A percentile compares a stretch with the other conserved stretches of the same genome.
Evolutionary conservation across 2,329 filamentous ascomycete species (phyloP).

Genomic region (Tolypocladium sp.): DNA sequence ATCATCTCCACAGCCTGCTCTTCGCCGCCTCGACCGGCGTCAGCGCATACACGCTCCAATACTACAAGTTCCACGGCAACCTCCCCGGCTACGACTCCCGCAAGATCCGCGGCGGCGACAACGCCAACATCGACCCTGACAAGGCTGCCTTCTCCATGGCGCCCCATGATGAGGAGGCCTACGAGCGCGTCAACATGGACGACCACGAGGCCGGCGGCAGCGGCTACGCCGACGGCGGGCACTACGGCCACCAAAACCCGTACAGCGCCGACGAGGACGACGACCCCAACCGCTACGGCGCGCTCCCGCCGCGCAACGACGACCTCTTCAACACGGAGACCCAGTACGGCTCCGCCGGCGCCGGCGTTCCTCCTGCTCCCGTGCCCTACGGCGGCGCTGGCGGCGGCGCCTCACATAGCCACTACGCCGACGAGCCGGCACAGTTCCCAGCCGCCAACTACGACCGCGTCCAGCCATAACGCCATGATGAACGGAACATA

Average conservation of each 20-base stretch:
- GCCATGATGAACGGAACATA: background rate
- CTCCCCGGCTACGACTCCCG: conserved; percentile 52
- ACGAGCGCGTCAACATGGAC: conserved; percentile 50
- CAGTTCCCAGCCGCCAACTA: conserved; percentile 52
- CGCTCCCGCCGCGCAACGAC: conserved; percentile 25
- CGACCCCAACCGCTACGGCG: conserved; percentile 29
- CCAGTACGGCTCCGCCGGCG: conserved; percentile 31
- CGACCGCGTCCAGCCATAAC: conserved; percentile 35
- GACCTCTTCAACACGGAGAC: conserved; percentile 42
- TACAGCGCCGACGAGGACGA: conserved; percentile 29
- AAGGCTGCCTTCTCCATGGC: conserved; percentile 61
- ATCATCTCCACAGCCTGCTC: conserved; percentile 35
- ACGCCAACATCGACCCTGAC: conserved; percentile 54
- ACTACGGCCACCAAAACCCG: conserved; percentile 27
- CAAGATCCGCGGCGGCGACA: conserved; percentile 27
- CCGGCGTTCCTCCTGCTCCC: conserved; percentile 13
- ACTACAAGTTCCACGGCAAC: conserved; percentile 52
- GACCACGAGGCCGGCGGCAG: conserved; percentile 35
- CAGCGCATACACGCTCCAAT: conserved; percentile 51
- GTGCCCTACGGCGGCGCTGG: conserved; percentile 16
- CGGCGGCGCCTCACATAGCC: conserved; percentile 26
- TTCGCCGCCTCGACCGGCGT: conserved; percentile 44
- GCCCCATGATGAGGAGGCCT: conserved; percentile 57
- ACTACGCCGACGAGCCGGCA: conserved; percentile 37
- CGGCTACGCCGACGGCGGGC: conserved; percentile 17